phyloP scores from a whole-genome alignment of 371 early-diverging fungal genomes.

The Gilbertella persicaria region DNA sequence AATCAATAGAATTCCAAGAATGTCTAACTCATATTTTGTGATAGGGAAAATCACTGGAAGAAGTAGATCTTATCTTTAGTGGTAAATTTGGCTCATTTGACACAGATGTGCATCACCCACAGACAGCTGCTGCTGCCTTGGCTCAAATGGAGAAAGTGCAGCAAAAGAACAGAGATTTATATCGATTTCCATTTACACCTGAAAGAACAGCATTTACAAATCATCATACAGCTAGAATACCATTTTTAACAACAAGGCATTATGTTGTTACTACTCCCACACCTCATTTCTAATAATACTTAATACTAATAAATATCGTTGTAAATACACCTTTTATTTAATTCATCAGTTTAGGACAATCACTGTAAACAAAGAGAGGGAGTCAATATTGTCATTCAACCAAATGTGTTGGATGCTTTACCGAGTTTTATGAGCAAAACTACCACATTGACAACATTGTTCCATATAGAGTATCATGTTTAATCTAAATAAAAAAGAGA shows the following conservation, averaged over 20 bases:
- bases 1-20: neutral
- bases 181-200: constrained; percentile 30
- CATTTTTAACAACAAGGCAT: constrained; percentile 1
- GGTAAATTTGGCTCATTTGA: constrained; percentile 46
- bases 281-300: too few relatives aligned
- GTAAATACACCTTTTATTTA: neutral
- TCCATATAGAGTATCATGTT: neutral
- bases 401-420: neutral
- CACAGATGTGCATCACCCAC: constrained; percentile 47
- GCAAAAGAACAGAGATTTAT: constrained; percentile 16
- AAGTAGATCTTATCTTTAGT: constrained; percentile 51
- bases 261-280: neutral
- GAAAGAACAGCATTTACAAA: constrained; percentile 10
- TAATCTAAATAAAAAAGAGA: neutral
- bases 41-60: constrained; percentile 54
- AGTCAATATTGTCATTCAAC: neutral
- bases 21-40: neutral
- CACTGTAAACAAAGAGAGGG: neutral
- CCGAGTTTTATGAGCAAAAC: constrained; percentile 8
- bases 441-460: constrained; percentile 3
- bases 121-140: constrained; percentile 52
- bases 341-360: constrained; percentile 3
- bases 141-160: constrained; percentile 35
- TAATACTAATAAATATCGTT: neutral
- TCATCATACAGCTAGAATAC: constrained; percentile 5